Evolutionary conservation across 495 filamentous ascomycete species (phyloP), one percentile per base, ranked within the genome.

Genomic region (Hyaloscypha variabilis): DNA sequence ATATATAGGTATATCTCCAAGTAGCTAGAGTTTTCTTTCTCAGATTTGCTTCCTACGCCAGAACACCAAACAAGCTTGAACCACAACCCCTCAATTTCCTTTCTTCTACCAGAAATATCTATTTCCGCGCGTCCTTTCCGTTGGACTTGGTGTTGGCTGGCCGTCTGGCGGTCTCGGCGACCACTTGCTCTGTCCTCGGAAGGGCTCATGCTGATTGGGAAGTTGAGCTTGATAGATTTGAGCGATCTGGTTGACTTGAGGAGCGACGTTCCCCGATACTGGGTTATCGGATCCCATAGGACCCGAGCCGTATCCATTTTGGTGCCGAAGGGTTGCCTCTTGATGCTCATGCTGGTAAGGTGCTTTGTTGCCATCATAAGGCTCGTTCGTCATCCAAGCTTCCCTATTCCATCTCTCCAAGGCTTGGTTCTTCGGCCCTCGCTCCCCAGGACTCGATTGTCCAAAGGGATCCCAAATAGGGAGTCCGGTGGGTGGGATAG

Each of bases 401-500:
- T 52, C 17, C 25, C 42, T 49, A 21, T 31, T n/a, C 61, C 64
- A 67, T 63, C 50, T 67, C 23, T 61, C 59, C 23, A 39, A 13
- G 3, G 67, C 70, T 62, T 72, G 67, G 56, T 72, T 69, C 23
- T 65, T 42, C 11, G 70, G 70, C 17, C 61, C 58, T 3, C 23
- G 14, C 36, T 58, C 66, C 0, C 46, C 29, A 21, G 56, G 58
- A 30, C 10, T 58, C 13, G 66, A 64, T 26, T 63, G 51, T 3
- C 60, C 62, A 26, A 67, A 58, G 1, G 67, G 70, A 61, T 83
- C 79, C 85, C 85, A 88, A 19, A 83, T 72, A 17, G 87, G 85
- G 34, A 88, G 74, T 2, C 83, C 83, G 55, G 82, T 81, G 0
- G 78, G 78, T 0, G 89, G 88, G 57, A 83, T 80, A 24, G 85